Evolutionary conservation across 495 filamentous ascomycete genomes (phyloP), one percentile per base, ranked within the genome.

Genomic region (Aspergillus diversus): DNA sequence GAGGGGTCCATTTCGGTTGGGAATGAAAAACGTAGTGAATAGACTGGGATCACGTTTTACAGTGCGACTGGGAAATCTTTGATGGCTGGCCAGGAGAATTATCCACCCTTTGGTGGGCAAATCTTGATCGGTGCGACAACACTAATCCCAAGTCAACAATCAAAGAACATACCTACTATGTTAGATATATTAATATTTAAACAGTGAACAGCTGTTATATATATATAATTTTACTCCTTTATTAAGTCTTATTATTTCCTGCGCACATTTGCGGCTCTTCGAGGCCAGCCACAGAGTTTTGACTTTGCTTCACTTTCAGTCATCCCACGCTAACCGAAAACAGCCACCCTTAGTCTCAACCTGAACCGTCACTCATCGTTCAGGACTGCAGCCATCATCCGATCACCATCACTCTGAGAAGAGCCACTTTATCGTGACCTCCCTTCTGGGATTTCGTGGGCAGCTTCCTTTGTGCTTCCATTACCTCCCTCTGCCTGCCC

Each of bases 331-430:
- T 78, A 78, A 78, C 77, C 77, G 70, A 76, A 80, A 76, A 66
- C 77, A 78, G 77, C 73, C 74, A 71, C 70, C 58, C 69, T 75
- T 73, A 73, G 73, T 67, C 73, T 73, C 73, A 73, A 73, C 75
- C 72, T 71, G 73, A 76, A 68, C 67, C 68, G 57, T 65, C 70
- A 66, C 60, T 62, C 60, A 61, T 54, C 66, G 52, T 61, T 54
- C 60, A 63, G 58, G 59, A 68, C 70, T 64, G 63, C 67, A 64
- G 61, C 66, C 65, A 69, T 70, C 68, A 67, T 52, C 63, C 66
- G 63, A 71, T 70, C 72, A 51, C 60, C 53, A 65, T 66, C 64
- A 65, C 62, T 60, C 62, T 50, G 47, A 66, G 55, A 64, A 56
- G 61, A 66, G 68, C 64, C 51, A 65, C 64, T 61, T 65, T 66